Base-by-base conservation (phyloP, 148 eudicot genomes). In the Fagopyrum tataricum region DNA sequence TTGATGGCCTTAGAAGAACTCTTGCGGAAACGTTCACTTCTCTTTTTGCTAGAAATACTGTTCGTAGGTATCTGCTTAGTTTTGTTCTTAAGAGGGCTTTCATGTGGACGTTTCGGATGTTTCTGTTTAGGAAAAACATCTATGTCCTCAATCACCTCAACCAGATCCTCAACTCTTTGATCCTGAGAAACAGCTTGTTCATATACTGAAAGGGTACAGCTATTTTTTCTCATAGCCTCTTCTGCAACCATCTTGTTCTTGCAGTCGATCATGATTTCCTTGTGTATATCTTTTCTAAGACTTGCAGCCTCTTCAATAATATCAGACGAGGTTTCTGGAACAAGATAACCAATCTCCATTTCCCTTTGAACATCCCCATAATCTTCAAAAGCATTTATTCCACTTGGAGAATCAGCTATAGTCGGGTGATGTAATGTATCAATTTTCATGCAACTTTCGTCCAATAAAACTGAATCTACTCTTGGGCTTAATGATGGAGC, bases 41-140 rank as follows among this genome's bases (percentile, higher is more conserved):
- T 85, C 72, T 88, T 84, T 55, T 83, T 82, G 24, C 72, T 76
- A 10, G 62, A 68, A 48, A 68, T 78, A 21, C 53, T 74, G 62
- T 72, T 76, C 70, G 51, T 81, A 70, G 4, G 68, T 26, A 64
- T 77, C 20, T 53, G 76, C 72, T 82, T 85, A 62, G 68, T 17
- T 66, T 79, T 85, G 62, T 85, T 82, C 85, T 79, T 85, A 67
- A 68, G 44, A 15, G 56, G 71, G 52, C 53, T 68, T 23, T 74
- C 18, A 26, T 66, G 79, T 66, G 74, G 81, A 72, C 81, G 81
- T 77, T 69, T 79, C 55, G 48, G 82, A 58, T 80, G 75, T 62
- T n/a, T 72, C 48, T 69, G 78, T 23, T 72, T 67, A 37, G 17
- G 77, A 44, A 75, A 56, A 53, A 58, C 58, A 56, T 66, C 76